A percentile compares a stretch with the other conserved stretches of the same genome.
Conservation (phyloP, 2,329 filamentous ascomycete genomes). For the Aspergillus quadrilineatus region DNA sequence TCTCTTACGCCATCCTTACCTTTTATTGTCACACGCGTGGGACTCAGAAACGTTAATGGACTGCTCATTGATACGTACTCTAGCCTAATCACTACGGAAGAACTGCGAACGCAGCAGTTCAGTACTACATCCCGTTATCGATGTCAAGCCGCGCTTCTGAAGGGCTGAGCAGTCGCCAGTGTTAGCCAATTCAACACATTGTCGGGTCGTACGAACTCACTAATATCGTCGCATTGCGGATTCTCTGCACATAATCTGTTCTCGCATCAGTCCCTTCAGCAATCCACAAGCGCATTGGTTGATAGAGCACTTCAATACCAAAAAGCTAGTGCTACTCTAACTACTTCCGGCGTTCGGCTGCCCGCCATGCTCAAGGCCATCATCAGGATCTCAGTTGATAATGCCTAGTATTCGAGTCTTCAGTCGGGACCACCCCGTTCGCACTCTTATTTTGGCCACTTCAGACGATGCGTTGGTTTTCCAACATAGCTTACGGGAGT, state of each 20-base stretch:
- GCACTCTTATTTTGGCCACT: constrained; percentile 83
- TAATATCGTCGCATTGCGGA: too few relatives aligned
- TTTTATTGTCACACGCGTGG: too few relatives aligned
- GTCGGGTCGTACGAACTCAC: too few relatives aligned
- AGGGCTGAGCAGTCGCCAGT: background rate
- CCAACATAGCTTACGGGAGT: constrained; percentile 68
- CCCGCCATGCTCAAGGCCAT: background rate
- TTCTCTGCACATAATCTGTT: too few relatives aligned
- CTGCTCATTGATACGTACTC: too few relatives aligned
- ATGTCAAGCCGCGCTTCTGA: background rate
- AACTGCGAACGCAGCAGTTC: too few relatives aligned
- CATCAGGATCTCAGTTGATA: background rate
- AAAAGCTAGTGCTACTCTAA: background rate
- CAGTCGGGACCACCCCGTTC: constrained; percentile 81
- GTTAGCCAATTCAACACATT: background rate
- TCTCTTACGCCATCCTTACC: too few relatives aligned
- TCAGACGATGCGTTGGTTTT: constrained; percentile 79
- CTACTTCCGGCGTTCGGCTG: background rate
- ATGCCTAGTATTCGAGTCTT: constrained; percentile 71
- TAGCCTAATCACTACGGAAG: too few relatives aligned
- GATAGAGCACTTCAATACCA: background rate
- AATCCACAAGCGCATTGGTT: background rate
- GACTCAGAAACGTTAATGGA: too few relatives aligned
- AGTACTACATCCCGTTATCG: too few relatives aligned
- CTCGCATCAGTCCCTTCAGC: too few relatives aligned